These are phyloP conservation scores for Bipolaris sorokiniana DNA, from an alignment of 2,329 filamentous ascomycete species.

Conservation along the genomic window DNA sequence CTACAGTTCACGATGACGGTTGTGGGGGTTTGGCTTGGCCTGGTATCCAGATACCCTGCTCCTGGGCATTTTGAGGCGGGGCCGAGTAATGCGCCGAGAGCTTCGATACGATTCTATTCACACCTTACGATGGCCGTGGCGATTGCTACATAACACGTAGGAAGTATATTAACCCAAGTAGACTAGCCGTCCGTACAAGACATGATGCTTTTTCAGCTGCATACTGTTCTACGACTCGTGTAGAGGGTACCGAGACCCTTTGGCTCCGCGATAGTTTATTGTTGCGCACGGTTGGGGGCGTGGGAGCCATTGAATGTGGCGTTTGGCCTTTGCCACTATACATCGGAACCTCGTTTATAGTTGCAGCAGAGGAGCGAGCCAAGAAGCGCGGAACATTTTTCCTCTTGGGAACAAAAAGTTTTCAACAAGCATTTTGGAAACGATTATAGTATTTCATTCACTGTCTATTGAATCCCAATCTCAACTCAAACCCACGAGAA, in stretches of 20 bases:
- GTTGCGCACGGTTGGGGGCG: neutral
- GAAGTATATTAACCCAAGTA: neutral
- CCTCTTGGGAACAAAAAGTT: too few species aligned
- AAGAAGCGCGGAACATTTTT: too few species aligned
- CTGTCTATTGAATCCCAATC: too few species aligned
- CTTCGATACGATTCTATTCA: slow-evolving; percentile 16
- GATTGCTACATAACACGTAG: neutral
- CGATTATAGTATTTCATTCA: too few species aligned
- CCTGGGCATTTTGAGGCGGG: slow-evolving; percentile 29
- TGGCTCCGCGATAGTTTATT: neutral
- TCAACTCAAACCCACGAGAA: too few species aligned
- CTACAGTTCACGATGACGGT: slow-evolving; percentile 28
- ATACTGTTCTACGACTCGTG: neutral
- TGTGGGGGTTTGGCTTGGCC: slow-evolving; percentile 9
- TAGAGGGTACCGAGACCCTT: neutral
- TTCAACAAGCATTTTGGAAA: too few species aligned
- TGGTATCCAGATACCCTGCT: slow-evolving; percentile 17
- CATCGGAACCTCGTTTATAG: too few species aligned
- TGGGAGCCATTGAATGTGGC: neutral
- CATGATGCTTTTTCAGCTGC: neutral
- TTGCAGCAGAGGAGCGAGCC: too few species aligned
- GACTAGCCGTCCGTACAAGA: neutral
- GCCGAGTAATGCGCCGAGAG: slow-evolving; percentile 24
- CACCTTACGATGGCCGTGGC: slow-evolving; percentile 7
- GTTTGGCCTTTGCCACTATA: neutral